phyloP scores from a whole-genome alignment of 768 basidiomycete species.

The Suillus subalutaceus region DNA sequence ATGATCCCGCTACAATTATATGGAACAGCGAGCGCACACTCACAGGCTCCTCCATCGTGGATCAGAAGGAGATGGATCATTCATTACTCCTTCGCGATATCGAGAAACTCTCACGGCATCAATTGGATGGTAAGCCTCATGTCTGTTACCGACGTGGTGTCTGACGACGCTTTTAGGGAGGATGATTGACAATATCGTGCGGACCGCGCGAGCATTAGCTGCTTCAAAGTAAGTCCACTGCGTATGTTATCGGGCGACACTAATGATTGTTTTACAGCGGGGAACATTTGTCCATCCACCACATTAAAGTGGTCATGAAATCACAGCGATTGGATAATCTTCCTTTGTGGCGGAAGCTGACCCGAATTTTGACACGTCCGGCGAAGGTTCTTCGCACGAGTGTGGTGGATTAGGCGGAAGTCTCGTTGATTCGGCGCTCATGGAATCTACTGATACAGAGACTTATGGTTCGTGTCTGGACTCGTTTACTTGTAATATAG shows the following conservation, averaged over 20 bases:
- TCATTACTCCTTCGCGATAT: not conserved
- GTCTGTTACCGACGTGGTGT: not conserved
- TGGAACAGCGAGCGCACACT: not conserved
- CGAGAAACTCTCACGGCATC: slow-evolving; percentile 3
- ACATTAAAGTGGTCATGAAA: slow-evolving; percentile 4
- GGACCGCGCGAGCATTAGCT: not conserved
- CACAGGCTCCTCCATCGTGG: not conserved
- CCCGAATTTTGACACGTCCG: not conserved
- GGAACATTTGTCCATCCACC: not conserved
- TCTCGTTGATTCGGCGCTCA: not conserved
- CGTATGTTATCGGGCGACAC: no score
- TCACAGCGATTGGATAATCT: not conserved
- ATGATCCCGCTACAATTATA: not conserved
- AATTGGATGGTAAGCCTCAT: not conserved
- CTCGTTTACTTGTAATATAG: not conserved
- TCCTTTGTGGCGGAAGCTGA: not conserved
- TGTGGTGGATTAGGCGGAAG: not conserved
- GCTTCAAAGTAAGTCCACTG: not conserved
- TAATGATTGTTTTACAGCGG: not conserved
- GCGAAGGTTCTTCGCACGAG: not conserved
- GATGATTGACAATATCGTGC: not conserved
- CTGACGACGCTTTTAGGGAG: not conserved
- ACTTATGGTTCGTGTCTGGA: not conserved
- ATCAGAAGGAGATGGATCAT: not conserved
- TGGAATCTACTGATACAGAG: not conserved